phyloP scores from a whole-genome alignment of 2,329 filamentous ascomycete genomes.

The Colletotrichum ledebouriae region DNA sequence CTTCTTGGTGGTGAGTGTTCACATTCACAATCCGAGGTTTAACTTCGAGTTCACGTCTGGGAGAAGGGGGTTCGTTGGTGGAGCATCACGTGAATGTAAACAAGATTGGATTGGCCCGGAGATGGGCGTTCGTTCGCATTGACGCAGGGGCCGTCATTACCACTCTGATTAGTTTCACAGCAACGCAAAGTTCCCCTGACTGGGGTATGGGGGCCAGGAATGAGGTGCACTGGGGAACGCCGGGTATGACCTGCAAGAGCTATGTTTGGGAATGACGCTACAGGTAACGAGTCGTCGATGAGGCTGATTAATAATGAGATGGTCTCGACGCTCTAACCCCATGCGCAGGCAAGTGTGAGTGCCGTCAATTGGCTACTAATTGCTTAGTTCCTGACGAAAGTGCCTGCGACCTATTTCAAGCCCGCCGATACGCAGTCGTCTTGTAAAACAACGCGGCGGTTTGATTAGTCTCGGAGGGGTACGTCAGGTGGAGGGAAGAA shows the following conservation, averaged over 20 bases:
- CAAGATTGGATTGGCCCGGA: slow-evolving; percentile 40
- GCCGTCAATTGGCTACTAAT: too few species aligned
- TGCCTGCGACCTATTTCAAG: too few species aligned
- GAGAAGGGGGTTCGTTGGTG: slow-evolving; percentile 13
- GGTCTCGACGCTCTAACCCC: too few species aligned
- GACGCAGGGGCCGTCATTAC: slow-evolving; percentile 34
- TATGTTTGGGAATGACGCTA: too few species aligned
- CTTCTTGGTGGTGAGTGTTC: slow-evolving; percentile 14
- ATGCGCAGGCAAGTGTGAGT: too few species aligned
- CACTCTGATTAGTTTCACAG: slow-evolving; percentile 27
- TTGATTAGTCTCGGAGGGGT: too few species aligned
- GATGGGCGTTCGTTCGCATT: slow-evolving; percentile 26
- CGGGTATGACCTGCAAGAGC: background rate
- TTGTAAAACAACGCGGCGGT: too few species aligned
- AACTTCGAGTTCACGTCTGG: background rate
- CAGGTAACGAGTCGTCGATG: too few species aligned
- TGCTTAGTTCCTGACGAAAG: too few species aligned
- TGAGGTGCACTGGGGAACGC: background rate
- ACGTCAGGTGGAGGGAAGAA: too few species aligned
- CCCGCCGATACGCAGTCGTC: too few species aligned
- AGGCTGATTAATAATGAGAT: too few species aligned
- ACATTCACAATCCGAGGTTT: background rate
- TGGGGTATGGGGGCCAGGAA: slow-evolving; percentile 11
- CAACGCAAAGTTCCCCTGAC: slow-evolving; percentile 25
- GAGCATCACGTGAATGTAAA: slow-evolving; percentile 39